Evolutionary conservation across 768 basidiomycete genomes (phyloP).

Genomic region (Porphyrellus cyaneotinctus): DNA sequence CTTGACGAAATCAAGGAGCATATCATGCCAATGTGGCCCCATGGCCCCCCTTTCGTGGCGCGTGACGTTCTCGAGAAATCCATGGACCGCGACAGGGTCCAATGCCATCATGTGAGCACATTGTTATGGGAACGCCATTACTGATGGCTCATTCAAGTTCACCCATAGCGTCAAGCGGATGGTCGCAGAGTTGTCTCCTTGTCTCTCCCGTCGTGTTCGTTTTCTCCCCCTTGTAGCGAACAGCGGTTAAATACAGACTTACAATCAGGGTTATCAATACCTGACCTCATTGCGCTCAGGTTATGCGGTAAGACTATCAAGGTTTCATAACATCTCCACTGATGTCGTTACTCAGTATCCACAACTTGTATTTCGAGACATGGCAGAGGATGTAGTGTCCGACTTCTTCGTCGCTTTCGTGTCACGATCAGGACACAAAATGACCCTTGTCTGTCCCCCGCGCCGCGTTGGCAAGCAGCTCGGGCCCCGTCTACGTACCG

Average conservation of each 20-base stretch:
- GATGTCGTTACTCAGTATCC: slow-evolving; percentile 41
- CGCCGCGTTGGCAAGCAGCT: slow-evolving; percentile 36
- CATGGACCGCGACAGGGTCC: slow-evolving; percentile 60
- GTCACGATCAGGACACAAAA: slow-evolving; percentile 54
- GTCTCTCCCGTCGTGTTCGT: slow-evolving; percentile 57
- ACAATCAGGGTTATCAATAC: slow-evolving; percentile 65
- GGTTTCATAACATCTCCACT: slow-evolving; percentile 4
- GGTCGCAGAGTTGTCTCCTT: slow-evolving; percentile 54
- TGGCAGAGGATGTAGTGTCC: slow-evolving; percentile 43
- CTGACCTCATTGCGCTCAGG: slow-evolving; percentile 58
- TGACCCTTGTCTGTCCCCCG: slow-evolving; percentile 44
- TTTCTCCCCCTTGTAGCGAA: slow-evolving; percentile 3
- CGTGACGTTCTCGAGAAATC: slow-evolving; percentile 60
- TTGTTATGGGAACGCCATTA: not conserved
- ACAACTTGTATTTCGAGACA: slow-evolving; percentile 63
- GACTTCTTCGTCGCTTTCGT: slow-evolving; percentile 66
- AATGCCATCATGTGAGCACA: slow-evolving; percentile 49
- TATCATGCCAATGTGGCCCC: slow-evolving; percentile 63
- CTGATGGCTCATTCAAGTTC: no score
- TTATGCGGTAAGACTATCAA: slow-evolving; percentile 40
- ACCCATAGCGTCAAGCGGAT: slow-evolving; percentile 52
- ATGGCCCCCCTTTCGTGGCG: slow-evolving; percentile 55
- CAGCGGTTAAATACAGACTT: slow-evolving; percentile 4
- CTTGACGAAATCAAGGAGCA: slow-evolving; percentile 55
- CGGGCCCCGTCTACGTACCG: slow-evolving; percentile 35